Evolutionary conservation across 768 basidiomycete genomes (phyloP), one percentile per base, ranked within the genome.

Genomic region (Pleurotus citrinopileatus): DNA sequence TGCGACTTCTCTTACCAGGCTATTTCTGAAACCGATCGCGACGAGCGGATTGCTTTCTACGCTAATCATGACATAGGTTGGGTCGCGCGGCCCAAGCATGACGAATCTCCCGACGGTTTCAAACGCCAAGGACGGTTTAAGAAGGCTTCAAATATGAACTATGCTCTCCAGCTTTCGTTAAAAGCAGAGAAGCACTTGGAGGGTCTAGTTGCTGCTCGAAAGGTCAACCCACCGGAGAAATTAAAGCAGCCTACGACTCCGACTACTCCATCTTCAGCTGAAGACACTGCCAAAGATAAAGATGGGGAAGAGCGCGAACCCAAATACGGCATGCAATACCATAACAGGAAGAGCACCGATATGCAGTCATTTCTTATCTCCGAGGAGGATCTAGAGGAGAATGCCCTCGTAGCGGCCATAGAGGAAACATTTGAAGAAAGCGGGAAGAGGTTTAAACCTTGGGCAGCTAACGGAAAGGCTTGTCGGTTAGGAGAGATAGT

Each of bases 81-180:
- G 80, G 86, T 89, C 56, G 87, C 90, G 2, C 79, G 89, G n/a
- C 89, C 0, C 73, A 75, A 37, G 20, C 88, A 90, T 60, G 79
- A 80, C 55, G 61, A 70, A 54, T 48, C 65, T 0, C 65, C 72
- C 5, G 80, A 78, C 53, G 87, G 84, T 2, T 86, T 78, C 71
- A 81, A 68, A 74, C 83, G 79, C 36, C 84, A 86, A 3, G 93
- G 94, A 27, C 80, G 92, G 20, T 96, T 96, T 78, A 96, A 96
- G 77, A 96, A 96, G 70, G 92, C 92, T 1, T 86, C 84, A 13
- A 96, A 96, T 69, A 86, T 95, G 87, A 96, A 95, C 65, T 93
- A 87, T 61, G 91, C 80, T 7, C 77, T 90, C 19, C 76, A 78
- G 5, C 74, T 92, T 3, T 86, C 84, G 2, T 71, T 91, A 40